Conservation (phyloP, 192 early-diverging fungal species). For the Haplosporangium gracile region DNA sequence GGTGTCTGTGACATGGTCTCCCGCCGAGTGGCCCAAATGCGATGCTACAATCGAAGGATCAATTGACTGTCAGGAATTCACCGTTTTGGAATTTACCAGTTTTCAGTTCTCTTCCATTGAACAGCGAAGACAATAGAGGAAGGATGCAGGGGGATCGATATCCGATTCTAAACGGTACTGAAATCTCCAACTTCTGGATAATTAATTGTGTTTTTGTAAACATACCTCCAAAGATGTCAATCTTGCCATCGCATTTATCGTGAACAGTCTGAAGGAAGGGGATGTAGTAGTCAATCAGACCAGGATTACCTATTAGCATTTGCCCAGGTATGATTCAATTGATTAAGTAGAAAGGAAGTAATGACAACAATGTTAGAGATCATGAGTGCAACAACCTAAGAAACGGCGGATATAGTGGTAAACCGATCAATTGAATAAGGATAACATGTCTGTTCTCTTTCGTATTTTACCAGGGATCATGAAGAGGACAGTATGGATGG, state of each 20-base stretch:
- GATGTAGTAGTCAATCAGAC: constrained; percentile 85
- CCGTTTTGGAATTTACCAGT: background rate
- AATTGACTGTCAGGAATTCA: background rate
- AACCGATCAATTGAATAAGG: background rate
- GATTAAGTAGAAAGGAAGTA: background rate
- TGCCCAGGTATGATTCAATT: background rate
- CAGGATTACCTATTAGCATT: constrained; percentile 77
- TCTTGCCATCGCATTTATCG: constrained; percentile 50
- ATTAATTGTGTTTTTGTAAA: background rate
- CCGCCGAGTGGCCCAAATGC: constrained; percentile 71
- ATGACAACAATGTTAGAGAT: background rate
- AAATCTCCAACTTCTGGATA: background rate
- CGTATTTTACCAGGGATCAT: constrained; percentile 50
- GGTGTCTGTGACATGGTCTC: constrained; percentile 42
- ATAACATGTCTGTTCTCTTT: background rate
- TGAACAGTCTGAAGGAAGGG: constrained; percentile 76
- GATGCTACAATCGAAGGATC: constrained; percentile 50
- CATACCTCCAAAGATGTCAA: constrained; percentile 76
- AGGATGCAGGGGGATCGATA: background rate
- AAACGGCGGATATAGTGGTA: background rate
- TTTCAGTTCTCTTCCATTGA: background rate
- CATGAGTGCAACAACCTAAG: background rate
- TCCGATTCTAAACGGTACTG: background rate
- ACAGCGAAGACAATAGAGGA: background rate
- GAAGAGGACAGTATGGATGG: constrained; percentile 39